Evolutionary conservation across 345 rosid genomes (phyloP).

Genomic region (Gossypium herbaceum): DNA sequence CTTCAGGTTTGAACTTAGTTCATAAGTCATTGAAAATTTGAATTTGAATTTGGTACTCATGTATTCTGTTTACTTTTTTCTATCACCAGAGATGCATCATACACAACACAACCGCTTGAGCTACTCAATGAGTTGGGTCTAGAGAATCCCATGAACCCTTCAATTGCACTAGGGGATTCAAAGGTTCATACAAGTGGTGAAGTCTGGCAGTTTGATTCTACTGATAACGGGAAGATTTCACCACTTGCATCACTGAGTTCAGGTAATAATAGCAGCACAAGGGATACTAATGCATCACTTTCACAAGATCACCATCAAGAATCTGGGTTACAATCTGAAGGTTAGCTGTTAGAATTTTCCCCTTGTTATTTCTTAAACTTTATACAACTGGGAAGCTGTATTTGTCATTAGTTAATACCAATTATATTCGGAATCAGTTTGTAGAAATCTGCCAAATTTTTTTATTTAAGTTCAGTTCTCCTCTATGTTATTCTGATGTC

Average conservation of each 20-base stretch:
- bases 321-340: slow-evolving; percentile 50
- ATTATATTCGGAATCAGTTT: not conserved
- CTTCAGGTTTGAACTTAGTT: slow-evolving; percentile 30
- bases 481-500: not conserved
- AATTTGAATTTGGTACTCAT: slow-evolving; percentile 17
- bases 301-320: slow-evolving; percentile 36
- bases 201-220: slow-evolving; percentile 31
- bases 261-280: slow-evolving; percentile 22
- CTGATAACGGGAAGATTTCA: slow-evolving; percentile 29
- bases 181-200: slow-evolving; percentile 32
- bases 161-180: slow-evolving; percentile 35
- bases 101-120: slow-evolving; percentile 96
- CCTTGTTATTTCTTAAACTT: slow-evolving; percentile 11
- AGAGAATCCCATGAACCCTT: slow-evolving; percentile 39
- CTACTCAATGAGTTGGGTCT: slow-evolving; percentile 71
- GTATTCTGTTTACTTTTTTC: slow-evolving; percentile 4
- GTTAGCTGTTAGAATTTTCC: slow-evolving; percentile 27
- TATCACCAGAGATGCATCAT: slow-evolving; percentile 76
- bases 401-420: not conserved
- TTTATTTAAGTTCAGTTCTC: not conserved
- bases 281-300: slow-evolving; percentile 20
- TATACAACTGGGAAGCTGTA: slow-evolving; percentile 1
- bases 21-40: not conserved
- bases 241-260: slow-evolving; percentile 19
- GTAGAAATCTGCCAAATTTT: not conserved